Base-by-base conservation (phyloP, 257 asterid species). In the Petrea volubilis region DNA sequence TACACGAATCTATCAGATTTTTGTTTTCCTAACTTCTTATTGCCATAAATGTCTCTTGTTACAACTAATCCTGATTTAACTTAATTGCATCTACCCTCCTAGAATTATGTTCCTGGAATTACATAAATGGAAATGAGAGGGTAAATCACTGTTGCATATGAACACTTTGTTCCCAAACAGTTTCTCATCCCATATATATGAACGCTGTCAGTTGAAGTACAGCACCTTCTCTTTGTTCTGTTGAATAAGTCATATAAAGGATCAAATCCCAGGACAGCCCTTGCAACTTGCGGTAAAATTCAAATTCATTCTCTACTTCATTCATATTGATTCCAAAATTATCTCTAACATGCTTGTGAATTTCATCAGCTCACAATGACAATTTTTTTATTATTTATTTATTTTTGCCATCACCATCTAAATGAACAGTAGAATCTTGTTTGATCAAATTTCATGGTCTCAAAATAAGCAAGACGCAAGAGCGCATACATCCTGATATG, bases 21-120 rank as follows among this genome's bases (percentile, higher is more conserved):
- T 25, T 44, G 1, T 64, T 14, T 44, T 44, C 29, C 46, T 9
- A 25, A 29, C 47, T 65, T 31, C 47, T 44, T 25, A 28, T 13
- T 17, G 40, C 27, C 58, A 49, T 13, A 29, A 46, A 29, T 27
- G 4, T 64, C 0, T n/a, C 53, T 46, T 29, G 15, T 25, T 50
- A 68, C n/a, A 56, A 27, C 25, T 13, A 64, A 41, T 41, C 15
- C 53, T 63, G 56, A 60, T 65, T 47, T 18, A 68, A 31, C 24
- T 53, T 6, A n/a, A 55, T 38, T 23, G 18, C 40, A 38, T 33
- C 7, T n/a, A 17, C 47, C 49, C 38, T 41, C 40, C 27, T 5
- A 12, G 7, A 28, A 18, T 40, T 11, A 33, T 29, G 69, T 25
- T 71, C 61, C n/a, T 71, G 50, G 15, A 46, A 60, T 44, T 60